Conservation (phyloP, 73 alveolate species). For the Durusdinium trenchii region DNA sequence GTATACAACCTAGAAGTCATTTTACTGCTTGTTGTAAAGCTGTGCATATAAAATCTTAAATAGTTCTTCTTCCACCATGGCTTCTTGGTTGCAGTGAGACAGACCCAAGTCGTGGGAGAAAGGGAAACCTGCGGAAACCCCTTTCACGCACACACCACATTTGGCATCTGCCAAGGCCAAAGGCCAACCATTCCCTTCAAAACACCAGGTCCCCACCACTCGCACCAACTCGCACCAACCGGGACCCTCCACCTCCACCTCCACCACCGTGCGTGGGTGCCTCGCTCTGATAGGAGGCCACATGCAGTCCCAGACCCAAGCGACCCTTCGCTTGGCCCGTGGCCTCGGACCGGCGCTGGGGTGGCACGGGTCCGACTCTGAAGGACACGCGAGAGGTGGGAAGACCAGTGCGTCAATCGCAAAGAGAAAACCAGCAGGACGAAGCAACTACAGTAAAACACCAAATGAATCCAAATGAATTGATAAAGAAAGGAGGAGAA, state of each 20-base stretch:
- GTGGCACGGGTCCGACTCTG: background rate
- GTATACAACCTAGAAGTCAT: too few species aligned
- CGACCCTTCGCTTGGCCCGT: slow-evolving; percentile 74
- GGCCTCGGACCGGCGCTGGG: slow-evolving; percentile 52
- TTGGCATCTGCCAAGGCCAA: background rate
- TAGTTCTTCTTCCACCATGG: too few species aligned
- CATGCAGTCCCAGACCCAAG: slow-evolving; percentile 61
- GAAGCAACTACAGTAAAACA: too few species aligned
- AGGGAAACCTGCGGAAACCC: background rate
- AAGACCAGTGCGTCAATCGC: too few species aligned
- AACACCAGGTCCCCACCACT: background rate
- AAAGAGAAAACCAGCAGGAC: too few species aligned
- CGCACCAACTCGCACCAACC: background rate
- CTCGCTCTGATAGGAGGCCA: slow-evolving; percentile 34
- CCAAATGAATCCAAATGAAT: too few species aligned
- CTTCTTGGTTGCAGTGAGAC: too few species aligned
- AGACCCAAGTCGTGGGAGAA: background rate
- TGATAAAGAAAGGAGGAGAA: too few species aligned
- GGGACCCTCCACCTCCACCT: background rate
- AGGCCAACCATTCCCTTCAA: background rate
- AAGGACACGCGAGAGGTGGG: background rate
- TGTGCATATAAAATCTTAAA: too few species aligned
- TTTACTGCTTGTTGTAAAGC: too few species aligned
- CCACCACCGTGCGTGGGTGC: background rate
- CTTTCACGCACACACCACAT: background rate